phyloP scores from a whole-genome alignment of 1,139 yeast species.

The Dujonia santamariae region DNA sequence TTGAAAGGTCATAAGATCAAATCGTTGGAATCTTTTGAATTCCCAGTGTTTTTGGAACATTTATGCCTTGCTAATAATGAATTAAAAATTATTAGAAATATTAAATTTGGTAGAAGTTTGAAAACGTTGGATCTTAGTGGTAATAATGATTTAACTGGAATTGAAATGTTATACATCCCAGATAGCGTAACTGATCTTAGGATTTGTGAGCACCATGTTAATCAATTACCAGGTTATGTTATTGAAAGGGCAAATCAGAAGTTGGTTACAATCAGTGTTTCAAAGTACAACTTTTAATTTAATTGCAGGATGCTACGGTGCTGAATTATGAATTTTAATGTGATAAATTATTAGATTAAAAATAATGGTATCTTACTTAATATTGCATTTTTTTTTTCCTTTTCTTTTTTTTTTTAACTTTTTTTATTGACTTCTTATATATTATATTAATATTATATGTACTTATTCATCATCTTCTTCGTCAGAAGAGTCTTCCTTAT shows the following conservation, averaged over 20 bases:
- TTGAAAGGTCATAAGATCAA: constrained; percentile 42
- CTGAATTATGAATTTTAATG: too few relatives aligned
- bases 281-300: too few relatives aligned
- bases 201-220: constrained; percentile 34
- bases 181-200: constrained; percentile 35
- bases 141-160: constrained; percentile 36
- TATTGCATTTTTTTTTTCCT: too few relatives aligned
- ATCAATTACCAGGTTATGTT: constrained; percentile 36
- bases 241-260: constrained; percentile 41
- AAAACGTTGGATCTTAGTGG: constrained; percentile 41
- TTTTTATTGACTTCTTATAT: neutral
- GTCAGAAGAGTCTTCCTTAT: constrained; percentile 42
- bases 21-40: constrained; percentile 37
- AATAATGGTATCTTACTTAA: too few relatives aligned
- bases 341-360: too few relatives aligned
- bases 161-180: constrained; percentile 39
- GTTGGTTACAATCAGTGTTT: constrained; percentile 22
- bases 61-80: constrained; percentile 42
- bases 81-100: constrained; percentile 33
- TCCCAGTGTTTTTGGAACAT: constrained; percentile 31
- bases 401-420: neutral
- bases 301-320: too few relatives aligned
- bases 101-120: constrained; percentile 35
- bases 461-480: constrained; percentile 34
- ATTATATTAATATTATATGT: neutral